Conservation (phyloP, 2,329 filamentous ascomycete genomes). For the Cladosporium oxysporum region DNA sequence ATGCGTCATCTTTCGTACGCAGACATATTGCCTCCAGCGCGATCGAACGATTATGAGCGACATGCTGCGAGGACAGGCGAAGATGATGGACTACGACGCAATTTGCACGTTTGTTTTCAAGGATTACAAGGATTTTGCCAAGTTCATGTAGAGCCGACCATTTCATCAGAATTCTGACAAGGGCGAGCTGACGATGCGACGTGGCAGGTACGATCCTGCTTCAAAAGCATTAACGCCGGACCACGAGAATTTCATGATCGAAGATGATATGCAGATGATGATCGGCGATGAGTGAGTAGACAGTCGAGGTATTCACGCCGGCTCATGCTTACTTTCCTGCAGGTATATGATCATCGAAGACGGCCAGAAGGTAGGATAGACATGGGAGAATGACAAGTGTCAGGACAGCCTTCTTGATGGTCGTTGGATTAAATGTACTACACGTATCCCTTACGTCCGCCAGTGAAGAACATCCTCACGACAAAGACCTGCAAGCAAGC, state of each 20-base stretch:
- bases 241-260: conserved; percentile 41
- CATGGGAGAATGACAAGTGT: conserved; percentile 25
- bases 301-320: accelerated
- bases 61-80: conserved; percentile 48
- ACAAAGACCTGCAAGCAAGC: conserved; percentile 95
- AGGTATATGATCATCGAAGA: conserved; percentile 35
- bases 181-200: not conserved
- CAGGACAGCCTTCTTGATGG: not conserved
- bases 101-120: conserved; percentile 52
- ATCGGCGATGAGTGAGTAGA: conserved; percentile 44
- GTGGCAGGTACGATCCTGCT: conserved; percentile 42
- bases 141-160: conserved; percentile 38
- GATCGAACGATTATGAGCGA: conserved; percentile 49
- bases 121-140: conserved; percentile 48
- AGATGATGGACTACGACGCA: conserved; percentile 48
- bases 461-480: conserved; percentile 98
- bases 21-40: conserved; percentile 49
- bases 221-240: conserved; percentile 42
- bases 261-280: conserved; percentile 46
- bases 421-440: conserved; percentile 4
- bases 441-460: conserved; percentile 62
- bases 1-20: not conserved
- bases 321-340: not conserved
- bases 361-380: conserved; percentile 44
- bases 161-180: not conserved